Evolutionary conservation across 2,329 filamentous ascomycete species (phyloP).

Genomic region (Verticillium nubilum): DNA sequence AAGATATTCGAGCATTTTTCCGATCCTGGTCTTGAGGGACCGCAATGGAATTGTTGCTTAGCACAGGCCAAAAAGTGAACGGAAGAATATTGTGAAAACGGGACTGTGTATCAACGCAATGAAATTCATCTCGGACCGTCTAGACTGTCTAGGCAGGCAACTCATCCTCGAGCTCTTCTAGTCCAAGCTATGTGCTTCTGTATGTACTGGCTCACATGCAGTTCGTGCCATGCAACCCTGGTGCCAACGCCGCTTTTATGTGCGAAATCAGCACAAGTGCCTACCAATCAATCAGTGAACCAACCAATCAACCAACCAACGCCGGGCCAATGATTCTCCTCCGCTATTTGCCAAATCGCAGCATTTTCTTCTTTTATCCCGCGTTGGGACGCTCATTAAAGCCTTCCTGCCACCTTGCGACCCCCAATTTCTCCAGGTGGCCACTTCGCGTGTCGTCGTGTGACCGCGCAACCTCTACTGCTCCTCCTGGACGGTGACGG

Average conservation of each 20-base stretch:
- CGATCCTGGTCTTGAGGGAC: too few relatives aligned
- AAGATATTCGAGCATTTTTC: too few relatives aligned
- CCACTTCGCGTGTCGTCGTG: not conserved
- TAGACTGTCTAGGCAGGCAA: not conserved
- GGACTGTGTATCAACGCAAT: not conserved
- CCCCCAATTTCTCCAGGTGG: not conserved
- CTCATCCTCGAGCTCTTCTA: not conserved
- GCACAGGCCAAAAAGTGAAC: too few relatives aligned
- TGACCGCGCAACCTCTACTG: constrained; percentile 18
- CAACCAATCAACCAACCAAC: not conserved
- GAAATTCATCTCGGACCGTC: not conserved
- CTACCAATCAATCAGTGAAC: not conserved
- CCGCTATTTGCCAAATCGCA: not conserved
- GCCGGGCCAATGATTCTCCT: not conserved
- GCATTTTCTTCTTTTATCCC: not conserved
- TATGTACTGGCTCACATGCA: not conserved
- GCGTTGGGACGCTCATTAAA: too few relatives aligned
- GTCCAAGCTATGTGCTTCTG: not conserved
- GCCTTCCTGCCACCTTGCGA: too few relatives aligned
- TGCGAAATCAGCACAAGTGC: not conserved
- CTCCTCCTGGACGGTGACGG: constrained; percentile 60
- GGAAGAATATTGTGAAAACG: too few relatives aligned
- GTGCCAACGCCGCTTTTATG: not conserved
- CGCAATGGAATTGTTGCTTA: not conserved
- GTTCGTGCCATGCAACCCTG: not conserved